phyloP scores from a whole-genome alignment of 2,329 filamentous ascomycete species.

The Stemphylium vesicarium region DNA sequence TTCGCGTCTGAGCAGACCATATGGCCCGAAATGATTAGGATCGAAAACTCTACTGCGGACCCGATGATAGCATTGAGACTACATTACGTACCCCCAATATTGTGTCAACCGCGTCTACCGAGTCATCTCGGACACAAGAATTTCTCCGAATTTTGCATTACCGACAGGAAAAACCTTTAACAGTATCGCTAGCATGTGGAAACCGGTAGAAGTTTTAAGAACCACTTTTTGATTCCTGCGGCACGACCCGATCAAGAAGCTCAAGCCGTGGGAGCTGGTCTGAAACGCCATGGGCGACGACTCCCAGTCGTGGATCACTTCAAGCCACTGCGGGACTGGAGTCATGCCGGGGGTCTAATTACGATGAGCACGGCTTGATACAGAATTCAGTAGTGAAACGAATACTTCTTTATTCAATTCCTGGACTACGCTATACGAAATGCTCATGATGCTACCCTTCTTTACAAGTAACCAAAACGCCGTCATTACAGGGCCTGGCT shows the following conservation, averaged over 20 bases:
- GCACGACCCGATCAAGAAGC: not conserved
- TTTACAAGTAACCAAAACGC: not conserved
- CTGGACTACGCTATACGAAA: not conserved
- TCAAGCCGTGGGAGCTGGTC: not conserved
- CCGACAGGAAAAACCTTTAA: not conserved
- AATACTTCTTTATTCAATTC: not conserved
- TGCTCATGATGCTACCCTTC: not conserved
- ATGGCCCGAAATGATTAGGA: not conserved
- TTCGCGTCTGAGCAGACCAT: not conserved
- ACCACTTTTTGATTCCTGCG: not conserved
- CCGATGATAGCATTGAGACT: not conserved
- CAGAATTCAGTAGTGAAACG: not conserved
- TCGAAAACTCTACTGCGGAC: not conserved
- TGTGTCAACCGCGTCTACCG: not conserved
- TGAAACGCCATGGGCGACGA: constrained; percentile 2
- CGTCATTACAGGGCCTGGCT: not conserved
- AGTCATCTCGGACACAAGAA: not conserved
- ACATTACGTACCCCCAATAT: not conserved
- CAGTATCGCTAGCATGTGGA: not conserved
- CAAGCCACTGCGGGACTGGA: not conserved
- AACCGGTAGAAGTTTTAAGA: not conserved
- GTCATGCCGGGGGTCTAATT: not conserved
- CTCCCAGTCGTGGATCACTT: constrained; percentile 6
- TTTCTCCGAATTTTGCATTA: not conserved
- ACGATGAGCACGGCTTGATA: not conserved